Conservation (phyloP, 192 early-diverging fungal genomes). For the Backusella tarrabulga region DNA sequence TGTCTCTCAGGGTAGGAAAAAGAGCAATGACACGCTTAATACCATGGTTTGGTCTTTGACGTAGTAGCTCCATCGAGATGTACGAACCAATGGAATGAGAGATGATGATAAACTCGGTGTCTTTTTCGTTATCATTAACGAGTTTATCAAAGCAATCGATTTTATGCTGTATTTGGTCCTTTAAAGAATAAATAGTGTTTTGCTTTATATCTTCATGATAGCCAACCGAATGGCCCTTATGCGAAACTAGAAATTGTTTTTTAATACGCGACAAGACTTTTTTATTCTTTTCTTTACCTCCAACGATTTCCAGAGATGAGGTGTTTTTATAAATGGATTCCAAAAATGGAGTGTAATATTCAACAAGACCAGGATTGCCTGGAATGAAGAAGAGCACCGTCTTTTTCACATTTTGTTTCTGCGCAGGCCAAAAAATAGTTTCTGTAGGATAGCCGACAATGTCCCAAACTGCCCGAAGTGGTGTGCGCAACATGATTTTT, state of each 20-base stretch:
- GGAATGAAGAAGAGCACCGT: conserved; percentile 56
- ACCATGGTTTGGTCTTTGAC: conserved; percentile 57
- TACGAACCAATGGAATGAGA: conserved; percentile 72
- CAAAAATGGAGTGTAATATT: conserved; percentile 81
- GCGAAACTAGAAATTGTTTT: conserved; percentile 41
- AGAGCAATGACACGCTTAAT: conserved; percentile 66
- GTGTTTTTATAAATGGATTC: conserved; percentile 49
- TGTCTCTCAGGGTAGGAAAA: conserved; percentile 80
- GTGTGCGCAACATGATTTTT: conserved; percentile 16
- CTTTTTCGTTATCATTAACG: conserved; percentile 39
- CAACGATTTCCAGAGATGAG: conserved; percentile 58
- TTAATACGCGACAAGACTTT: background rate
- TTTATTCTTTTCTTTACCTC: conserved; percentile 38
- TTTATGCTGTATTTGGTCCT: conserved; percentile 71
- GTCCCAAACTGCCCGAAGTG: conserved; percentile 30
- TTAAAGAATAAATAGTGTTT: conserved; percentile 40
- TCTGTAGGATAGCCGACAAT: conserved; percentile 37
- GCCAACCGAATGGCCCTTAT: conserved; percentile 57
- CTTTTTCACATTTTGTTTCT: conserved; percentile 15
- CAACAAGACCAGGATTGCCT: conserved; percentile 80
- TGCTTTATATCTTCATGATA: conserved; percentile 24
- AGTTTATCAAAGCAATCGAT: conserved; percentile 60
- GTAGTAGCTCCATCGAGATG: conserved; percentile 54
- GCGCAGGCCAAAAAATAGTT: conserved; percentile 39
- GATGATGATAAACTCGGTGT: conserved; percentile 50